Conservation (phyloP, 805 yeast genomes). For the Pichia sporocuriosa region DNA sequence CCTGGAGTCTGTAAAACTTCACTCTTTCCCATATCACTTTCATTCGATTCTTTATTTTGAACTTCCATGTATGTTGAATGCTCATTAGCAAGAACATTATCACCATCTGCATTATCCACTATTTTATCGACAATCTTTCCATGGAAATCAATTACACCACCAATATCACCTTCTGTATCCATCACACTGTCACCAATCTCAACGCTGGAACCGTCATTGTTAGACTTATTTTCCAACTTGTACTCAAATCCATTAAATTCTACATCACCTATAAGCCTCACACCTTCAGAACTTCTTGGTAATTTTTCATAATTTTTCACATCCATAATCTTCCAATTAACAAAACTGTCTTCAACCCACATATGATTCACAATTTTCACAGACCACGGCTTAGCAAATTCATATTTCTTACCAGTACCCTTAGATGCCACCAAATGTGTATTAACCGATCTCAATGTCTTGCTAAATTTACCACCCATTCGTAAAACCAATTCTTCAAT, state of each 20-base stretch:
- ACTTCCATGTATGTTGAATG: too few species aligned
- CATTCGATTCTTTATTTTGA: too few species aligned
- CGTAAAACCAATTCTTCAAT: conserved; percentile 54
- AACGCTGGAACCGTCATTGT: too few species aligned
- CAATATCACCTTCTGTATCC: not conserved
- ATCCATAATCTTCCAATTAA: conserved; percentile 51
- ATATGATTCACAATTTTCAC: conserved; percentile 65
- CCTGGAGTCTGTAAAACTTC: too few species aligned
- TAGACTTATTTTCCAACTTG: too few species aligned
- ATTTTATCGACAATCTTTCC: too few species aligned
- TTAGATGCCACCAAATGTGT: conserved; percentile 68
- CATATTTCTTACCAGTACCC: conserved; percentile 65
- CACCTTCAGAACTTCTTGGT: conserved; percentile 30
- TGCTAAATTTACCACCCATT: conserved; percentile 73
- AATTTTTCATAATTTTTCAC: conserved; percentile 41
- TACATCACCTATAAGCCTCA: conserved; percentile 41
- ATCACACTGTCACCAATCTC: not conserved
- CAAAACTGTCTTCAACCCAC: conserved; percentile 83
- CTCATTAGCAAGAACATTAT: too few species aligned
- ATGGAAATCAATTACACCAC: too few species aligned
- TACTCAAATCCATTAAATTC: conserved; percentile 1
- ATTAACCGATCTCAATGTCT: conserved; percentile 49
- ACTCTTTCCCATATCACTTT: too few species aligned
- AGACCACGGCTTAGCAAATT: conserved; percentile 66
- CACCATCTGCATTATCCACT: too few species aligned